Evolutionary conservation across 345 rosid species (phyloP).

Genomic region (Citrus maxima): DNA sequence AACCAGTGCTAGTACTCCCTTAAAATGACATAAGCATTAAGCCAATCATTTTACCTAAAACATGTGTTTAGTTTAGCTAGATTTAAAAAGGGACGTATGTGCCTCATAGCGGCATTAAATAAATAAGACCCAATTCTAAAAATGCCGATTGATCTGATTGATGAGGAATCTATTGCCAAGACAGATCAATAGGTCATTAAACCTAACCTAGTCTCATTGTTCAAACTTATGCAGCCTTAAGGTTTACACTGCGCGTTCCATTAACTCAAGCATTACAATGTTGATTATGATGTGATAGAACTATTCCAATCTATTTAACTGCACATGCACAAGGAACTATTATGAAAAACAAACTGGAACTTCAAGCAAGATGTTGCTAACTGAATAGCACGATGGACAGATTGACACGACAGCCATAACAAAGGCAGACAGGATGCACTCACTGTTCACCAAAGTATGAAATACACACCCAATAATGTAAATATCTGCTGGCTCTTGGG

Average conservation of each 20-base stretch:
- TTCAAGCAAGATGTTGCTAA: neutral
- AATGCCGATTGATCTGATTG: neutral
- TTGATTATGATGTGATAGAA: neutral
- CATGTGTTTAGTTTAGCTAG: neutral
- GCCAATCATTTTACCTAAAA: neutral
- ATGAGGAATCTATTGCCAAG: neutral
- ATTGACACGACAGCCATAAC: neutral
- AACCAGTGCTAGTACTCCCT: neutral
- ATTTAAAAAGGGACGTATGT: neutral
- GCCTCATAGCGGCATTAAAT: neutral
- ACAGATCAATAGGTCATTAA: neutral
- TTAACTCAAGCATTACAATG: neutral
- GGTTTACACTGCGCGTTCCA: neutral
- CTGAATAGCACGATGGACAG: neutral
- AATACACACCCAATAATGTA: conserved; percentile 75
- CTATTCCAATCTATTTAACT: neutral
- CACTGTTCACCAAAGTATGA: neutral
- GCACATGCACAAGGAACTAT: neutral
- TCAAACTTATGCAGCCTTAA: neutral
- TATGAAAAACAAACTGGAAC: neutral
- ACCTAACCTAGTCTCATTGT: neutral
- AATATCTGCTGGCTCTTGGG: conserved; percentile 77
- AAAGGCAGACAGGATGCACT: neutral
- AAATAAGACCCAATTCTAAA: neutral
- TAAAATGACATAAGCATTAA: neutral